Base-by-base conservation (phyloP, 140 eudicot genomes). In the Bidens hawaiensis region DNA sequence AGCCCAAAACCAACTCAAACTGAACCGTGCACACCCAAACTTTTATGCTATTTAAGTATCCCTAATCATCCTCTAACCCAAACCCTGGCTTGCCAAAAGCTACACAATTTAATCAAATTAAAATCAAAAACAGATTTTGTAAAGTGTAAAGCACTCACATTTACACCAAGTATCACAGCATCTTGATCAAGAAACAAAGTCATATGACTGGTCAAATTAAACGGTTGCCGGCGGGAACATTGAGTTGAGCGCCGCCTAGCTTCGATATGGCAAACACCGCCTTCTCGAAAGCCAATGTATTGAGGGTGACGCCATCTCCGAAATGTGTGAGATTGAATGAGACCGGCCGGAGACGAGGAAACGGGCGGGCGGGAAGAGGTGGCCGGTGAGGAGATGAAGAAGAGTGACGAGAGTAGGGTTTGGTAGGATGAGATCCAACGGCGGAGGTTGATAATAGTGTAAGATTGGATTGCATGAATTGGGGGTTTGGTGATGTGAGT, bases 201-300 rank as follows among this genome's bases (percentile, higher is more conserved):
- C 85, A 91, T 82, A 52, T 84, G 79, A 59, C 98, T 91, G 0
- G 98, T 87, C 23, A 91, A 75, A 81, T 91, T 91, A 73, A 87
- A 91, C 47, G 98, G 98, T 61, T 41, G 52, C 98, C 96, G 12
- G 98, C 80, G 3, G 98, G 96, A 33, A 91, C 98, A 78, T 87
- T 87, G 3, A 91, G 82, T 91, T 91, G 96, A 5, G 89, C 98
- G 14, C 98, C 95, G 6, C 95, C 95, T 24, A 86, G 62, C 83
- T 84, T 87, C 0, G 85, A 76, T 36, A 90, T 82, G 1, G 85
- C 74, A 72, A 34, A 51, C 55, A 90, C 59, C 14, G 96, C 96
- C 79, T 53, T 79, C 81, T 84, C 90, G 61, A 90, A 90, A 17
- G 96, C 96, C 63, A 64, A 82, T 7, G 96, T 86, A 41, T 90